phyloP scores from a whole-genome alignment of 140 eudicot species.

The Oenanthe javanica region DNA sequence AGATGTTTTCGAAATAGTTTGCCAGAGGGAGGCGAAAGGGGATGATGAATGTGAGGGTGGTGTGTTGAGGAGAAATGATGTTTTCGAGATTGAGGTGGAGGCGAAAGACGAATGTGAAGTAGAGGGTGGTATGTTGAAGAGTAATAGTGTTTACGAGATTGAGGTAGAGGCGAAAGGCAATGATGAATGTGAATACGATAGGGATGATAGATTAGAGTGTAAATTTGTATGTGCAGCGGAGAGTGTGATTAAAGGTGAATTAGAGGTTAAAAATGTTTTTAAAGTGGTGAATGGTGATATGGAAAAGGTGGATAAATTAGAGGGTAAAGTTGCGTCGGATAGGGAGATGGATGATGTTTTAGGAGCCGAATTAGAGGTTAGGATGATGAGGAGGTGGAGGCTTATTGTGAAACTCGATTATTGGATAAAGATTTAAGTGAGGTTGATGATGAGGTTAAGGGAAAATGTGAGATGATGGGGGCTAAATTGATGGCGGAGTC shows the following conservation, averaged over 20 bases:
- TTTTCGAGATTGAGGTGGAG: neutral
- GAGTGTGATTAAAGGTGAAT: neutral
- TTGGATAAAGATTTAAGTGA: neutral
- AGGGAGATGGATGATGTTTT: too few relatives aligned
- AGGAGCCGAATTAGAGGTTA: too few relatives aligned
- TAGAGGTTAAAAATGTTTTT: neutral
- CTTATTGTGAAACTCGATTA: neutral
- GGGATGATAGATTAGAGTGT: too few relatives aligned
- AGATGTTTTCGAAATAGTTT: neutral
- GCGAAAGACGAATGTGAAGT: neutral
- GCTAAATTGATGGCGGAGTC: neutral
- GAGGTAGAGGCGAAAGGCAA: neutral
- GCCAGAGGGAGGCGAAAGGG: neutral
- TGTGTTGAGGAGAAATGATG: too few relatives aligned
- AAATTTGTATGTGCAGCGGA: too few relatives aligned
- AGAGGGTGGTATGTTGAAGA: neutral
- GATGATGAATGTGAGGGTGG: neutral
- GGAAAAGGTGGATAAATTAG: neutral
- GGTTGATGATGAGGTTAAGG: neutral
- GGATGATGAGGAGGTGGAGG: too few relatives aligned
- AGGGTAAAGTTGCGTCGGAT: neutral
- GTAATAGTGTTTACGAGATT: neutral
- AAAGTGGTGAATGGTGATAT: neutral
- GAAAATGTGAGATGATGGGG: neutral
- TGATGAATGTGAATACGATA: neutral